A percentile compares a stretch with the other conserved stretches of the same genome.
phyloP scores from a whole-genome alignment of 1,284 basidiomycete genomes.

The Singerocomus rubriflavus region DNA sequence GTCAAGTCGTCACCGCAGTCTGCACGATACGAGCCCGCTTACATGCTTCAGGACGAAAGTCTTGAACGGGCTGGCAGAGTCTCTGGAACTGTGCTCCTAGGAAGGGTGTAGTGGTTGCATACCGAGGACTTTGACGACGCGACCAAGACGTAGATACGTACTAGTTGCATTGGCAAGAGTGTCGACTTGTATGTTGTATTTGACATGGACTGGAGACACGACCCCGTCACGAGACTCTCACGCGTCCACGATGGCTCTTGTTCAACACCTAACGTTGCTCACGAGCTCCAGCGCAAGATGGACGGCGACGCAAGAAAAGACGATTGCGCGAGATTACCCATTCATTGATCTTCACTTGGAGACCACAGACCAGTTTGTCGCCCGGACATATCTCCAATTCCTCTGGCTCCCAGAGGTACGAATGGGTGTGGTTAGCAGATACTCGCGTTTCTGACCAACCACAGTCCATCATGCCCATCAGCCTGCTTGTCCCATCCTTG shows the following conservation, averaged over 20 bases:
- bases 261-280: slow-evolving; percentile 22
- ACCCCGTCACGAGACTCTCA: not conserved
- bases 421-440: not conserved
- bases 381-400: slow-evolving; percentile 63
- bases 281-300: slow-evolving; percentile 33
- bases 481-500: slow-evolving; percentile 52
- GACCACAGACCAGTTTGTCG: slow-evolving; percentile 45
- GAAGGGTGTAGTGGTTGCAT: slow-evolving; percentile 2
- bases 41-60: slow-evolving; percentile 72
- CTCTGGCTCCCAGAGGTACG: slow-evolving; percentile 72
- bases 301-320: slow-evolving; percentile 50
- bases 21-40: slow-evolving; percentile 67
- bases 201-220: not conserved
- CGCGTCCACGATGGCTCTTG: slow-evolving; percentile 15
- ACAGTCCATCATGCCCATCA: slow-evolving; percentile 68
- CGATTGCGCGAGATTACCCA: slow-evolving; percentile 47
- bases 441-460: slow-evolving; percentile 12
- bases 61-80: slow-evolving; percentile 73
- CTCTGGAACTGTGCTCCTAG: slow-evolving; percentile 14
- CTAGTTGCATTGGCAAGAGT: not conserved
- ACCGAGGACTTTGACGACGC: not conserved
- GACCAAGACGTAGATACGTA: not conserved
- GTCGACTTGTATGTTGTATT: not conserved
- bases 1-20: slow-evolving; percentile 7
- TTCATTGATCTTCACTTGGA: slow-evolving; percentile 40